phyloP scores from a whole-genome alignment of 83 land plant species.

The Diphasiastrum complanatum region DNA sequence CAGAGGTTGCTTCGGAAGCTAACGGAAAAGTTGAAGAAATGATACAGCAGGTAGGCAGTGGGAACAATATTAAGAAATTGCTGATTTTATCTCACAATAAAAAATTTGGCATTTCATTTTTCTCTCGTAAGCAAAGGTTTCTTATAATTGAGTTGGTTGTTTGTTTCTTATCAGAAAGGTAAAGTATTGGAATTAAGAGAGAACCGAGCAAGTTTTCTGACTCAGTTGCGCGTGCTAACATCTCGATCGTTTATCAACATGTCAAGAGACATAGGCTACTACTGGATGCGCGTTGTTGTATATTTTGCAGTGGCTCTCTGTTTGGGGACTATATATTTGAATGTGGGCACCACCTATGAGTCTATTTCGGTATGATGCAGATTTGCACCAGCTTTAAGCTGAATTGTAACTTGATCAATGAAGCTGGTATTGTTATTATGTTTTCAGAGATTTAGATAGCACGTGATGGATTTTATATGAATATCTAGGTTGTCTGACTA shows the following conservation, averaged over 20 bases:
- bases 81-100: background rate
- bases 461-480: no score
- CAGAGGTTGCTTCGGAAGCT: constrained; percentile 14
- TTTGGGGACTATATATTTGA: constrained; percentile 14
- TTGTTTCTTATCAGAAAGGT: constrained; percentile 16
- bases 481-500: no score
- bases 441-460: no score
- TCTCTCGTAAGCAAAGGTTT: background rate
- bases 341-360: background rate
- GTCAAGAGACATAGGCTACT: constrained; percentile 14
- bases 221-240: constrained; percentile 1
- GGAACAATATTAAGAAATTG: background rate
- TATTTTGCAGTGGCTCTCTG: background rate
- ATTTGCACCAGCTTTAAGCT: no score
- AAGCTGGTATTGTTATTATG: no score
- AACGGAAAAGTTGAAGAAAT: constrained; percentile 17
- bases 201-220: constrained; percentile 13
- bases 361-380: background rate
- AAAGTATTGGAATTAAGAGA: constrained; percentile 1
- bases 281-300: constrained; percentile 15
- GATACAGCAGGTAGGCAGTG: constrained; percentile 17
- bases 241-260: constrained; percentile 10
- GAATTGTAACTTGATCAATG: no score
- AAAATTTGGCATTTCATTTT: background rate
- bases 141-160: background rate